These are phyloP conservation scores for Colletotrichum somersetense DNA, from an alignment of 2,329 filamentous ascomycete species.

Conservation along the genomic window DNA sequence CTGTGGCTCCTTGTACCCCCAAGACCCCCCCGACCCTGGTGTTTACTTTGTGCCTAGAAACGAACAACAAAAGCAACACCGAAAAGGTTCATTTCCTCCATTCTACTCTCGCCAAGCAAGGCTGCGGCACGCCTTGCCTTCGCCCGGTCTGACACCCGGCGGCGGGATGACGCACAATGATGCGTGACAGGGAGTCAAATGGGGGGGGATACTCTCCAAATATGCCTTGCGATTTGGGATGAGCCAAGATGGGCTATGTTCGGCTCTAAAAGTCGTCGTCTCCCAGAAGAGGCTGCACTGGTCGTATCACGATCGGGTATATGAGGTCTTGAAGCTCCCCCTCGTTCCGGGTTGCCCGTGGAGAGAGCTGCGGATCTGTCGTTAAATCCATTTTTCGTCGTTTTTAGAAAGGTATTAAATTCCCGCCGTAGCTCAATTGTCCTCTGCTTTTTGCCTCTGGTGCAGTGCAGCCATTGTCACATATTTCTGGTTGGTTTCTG, in stretches of 20 bases:
- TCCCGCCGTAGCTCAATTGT: not conserved
- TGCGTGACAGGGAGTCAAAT: constrained; percentile 1
- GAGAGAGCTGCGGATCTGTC: no score
- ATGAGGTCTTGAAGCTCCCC: not conserved
- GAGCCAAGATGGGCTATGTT: constrained; percentile 5
- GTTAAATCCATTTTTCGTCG: not conserved
- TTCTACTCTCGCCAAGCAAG: constrained; percentile 26
- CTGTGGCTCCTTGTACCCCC: not conserved
- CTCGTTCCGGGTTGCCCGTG: no score
- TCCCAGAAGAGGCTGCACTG: not conserved
- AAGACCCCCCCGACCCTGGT: not conserved
- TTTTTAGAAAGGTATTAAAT: not conserved
- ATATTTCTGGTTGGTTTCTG: not conserved
- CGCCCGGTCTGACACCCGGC: constrained; percentile 37
- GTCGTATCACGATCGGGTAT: not conserved
- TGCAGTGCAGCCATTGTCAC: not conserved
- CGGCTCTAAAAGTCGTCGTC: not conserved
- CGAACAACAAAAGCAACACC: not conserved
- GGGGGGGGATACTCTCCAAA: not conserved
- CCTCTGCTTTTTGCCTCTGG: not conserved
- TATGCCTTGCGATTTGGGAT: not conserved
- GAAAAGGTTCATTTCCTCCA: not conserved
- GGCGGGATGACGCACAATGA: constrained; percentile 34
- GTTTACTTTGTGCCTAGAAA: not conserved
- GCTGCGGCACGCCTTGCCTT: constrained; percentile 27